Conservation (phyloP, 2,329 filamentous ascomycete genomes). For the Cladosporium velox region DNA sequence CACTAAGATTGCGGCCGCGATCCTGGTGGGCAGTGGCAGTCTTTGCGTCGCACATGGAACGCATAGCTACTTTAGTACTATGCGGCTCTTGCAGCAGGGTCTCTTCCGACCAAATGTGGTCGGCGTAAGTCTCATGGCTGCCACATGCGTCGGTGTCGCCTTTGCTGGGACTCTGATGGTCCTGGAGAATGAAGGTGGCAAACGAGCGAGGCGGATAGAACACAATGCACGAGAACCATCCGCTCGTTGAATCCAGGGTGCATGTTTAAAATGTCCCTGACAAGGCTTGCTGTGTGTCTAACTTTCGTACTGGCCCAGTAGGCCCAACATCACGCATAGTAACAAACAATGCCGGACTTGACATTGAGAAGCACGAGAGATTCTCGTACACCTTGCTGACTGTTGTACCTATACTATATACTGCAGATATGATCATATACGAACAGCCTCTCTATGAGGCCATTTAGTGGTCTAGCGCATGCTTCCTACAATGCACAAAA, state of each 20-base stretch:
- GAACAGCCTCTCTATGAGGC: no score
- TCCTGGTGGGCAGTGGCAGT: constrained; percentile 49
- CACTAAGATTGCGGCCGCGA: constrained; percentile 35
- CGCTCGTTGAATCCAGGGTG: background rate
- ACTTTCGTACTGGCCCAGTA: background rate
- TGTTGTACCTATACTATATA: no score
- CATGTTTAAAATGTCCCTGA: no score
- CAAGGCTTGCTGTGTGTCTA: background rate
- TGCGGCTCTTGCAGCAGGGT: constrained; percentile 47
- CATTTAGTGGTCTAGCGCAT: no score
- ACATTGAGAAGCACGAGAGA: background rate
- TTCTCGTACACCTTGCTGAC: no score
- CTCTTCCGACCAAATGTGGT: constrained; percentile 44
- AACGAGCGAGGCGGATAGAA: constrained; percentile 2
- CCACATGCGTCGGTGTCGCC: constrained; percentile 35
- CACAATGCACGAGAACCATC: background rate
- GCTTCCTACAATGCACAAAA: background rate
- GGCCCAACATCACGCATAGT: background rate
- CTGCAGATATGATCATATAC: no score
- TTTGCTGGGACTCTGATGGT: constrained; percentile 35
- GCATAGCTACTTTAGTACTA: constrained; percentile 49
- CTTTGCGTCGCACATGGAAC: constrained; percentile 53
- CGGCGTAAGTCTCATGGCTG: constrained; percentile 33
- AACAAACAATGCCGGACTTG: background rate
- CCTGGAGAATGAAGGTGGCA: constrained; percentile 32